phyloP scores from a whole-genome alignment of 164 flowering plant species.

The Echeveria elegans region DNA sequence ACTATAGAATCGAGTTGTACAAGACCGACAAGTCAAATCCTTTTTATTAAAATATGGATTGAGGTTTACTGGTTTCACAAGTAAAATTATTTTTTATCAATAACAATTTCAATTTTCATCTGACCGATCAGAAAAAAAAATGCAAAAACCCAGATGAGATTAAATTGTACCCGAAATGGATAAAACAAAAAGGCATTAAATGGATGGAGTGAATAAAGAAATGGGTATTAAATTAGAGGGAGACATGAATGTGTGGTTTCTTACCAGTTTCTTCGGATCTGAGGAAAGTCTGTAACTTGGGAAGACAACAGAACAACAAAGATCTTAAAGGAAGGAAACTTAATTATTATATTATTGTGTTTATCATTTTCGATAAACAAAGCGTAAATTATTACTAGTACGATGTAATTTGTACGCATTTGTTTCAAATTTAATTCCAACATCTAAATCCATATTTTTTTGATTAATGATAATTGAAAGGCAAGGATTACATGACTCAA shows the following conservation, averaged over 20 bases:
- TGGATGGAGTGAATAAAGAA: background rate
- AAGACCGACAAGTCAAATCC: slow-evolving; percentile 3
- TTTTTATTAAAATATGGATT: background rate
- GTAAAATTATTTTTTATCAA: background rate
- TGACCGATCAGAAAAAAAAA: background rate
- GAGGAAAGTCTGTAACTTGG: slow-evolving; percentile 25
- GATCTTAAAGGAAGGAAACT: slow-evolving; percentile 26
- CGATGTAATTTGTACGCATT: too few species aligned
- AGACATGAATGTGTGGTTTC: slow-evolving; percentile 12
- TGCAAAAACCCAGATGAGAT: too few species aligned
- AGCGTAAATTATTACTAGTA: too few species aligned
- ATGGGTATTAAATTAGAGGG: background rate
- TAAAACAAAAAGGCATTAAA: background rate
- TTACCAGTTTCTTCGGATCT: slow-evolving; percentile 45
- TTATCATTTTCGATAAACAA: too few species aligned
- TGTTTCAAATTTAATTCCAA: too few species aligned
- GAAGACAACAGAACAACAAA: slow-evolving; percentile 31
- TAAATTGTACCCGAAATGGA: background rate
- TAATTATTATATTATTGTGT: slow-evolving; percentile 4
- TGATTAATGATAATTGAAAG: too few species aligned
- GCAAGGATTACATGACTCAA: too few species aligned
- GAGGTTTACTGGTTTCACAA: background rate
- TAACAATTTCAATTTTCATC: background rate
- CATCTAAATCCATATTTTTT: too few species aligned
- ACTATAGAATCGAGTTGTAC: background rate